Evolutionary conservation across 2,329 filamentous ascomycete species (phyloP).

Genomic region (Diaporthe helianthi): DNA sequence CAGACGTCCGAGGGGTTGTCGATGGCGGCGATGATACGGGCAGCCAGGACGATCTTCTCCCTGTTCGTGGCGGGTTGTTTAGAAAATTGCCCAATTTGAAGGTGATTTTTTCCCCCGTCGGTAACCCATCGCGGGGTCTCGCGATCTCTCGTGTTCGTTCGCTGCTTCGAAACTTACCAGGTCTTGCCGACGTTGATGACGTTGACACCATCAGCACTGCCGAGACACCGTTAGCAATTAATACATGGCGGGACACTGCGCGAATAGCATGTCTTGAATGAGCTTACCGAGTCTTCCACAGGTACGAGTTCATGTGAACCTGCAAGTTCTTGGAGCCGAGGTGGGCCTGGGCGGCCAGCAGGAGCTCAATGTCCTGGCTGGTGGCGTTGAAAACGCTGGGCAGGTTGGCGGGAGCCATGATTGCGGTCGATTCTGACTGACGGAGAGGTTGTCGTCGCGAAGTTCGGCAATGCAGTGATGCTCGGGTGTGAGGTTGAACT

Average conservation of each 20-base stretch:
- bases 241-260: not conserved
- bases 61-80: constrained; percentile 52
- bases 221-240: constrained; percentile 45
- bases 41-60: constrained; percentile 99
- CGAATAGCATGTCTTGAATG: not conserved
- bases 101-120: not conserved
- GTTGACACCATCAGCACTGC: constrained; percentile 97
- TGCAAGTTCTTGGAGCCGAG: constrained; percentile 99
- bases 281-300: constrained; percentile 76
- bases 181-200: constrained; percentile 99
- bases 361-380: constrained; percentile 98
- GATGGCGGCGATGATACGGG: constrained; percentile 97
- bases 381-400: constrained; percentile 97
- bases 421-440: constrained; percentile 42
- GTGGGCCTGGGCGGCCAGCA: constrained; percentile 95
- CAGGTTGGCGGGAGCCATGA: constrained; percentile 92
- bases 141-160: not conserved
- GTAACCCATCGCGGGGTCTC: not conserved
- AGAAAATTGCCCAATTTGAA: not conserved
- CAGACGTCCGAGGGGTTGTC: constrained; percentile 99
- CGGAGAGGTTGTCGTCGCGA: constrained; percentile 38
- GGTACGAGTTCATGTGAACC: constrained; percentile 99
- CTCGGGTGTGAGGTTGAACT: constrained; percentile 35
- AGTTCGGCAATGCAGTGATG: constrained; percentile 32
- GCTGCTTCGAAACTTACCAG: constrained; percentile 69